Evolutionary conservation across 225 moss, liverwort and hornwort species (phyloP).

Genomic region (Straminergon stramineum): DNA sequence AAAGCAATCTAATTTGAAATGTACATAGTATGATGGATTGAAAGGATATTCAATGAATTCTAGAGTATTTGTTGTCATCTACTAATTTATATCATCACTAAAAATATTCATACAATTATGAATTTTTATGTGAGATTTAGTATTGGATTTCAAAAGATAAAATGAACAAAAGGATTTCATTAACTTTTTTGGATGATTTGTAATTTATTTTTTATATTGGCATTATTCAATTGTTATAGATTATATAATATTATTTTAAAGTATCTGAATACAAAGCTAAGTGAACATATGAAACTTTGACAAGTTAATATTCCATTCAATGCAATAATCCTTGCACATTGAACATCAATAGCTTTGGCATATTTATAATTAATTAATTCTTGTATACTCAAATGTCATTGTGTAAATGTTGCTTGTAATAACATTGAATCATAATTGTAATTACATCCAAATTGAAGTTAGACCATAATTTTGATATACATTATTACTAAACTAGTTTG

Average conservation of each 20-base stretch:
- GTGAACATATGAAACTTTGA: background rate
- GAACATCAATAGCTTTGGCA: background rate
- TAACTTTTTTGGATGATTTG: background rate
- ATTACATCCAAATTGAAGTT: no score
- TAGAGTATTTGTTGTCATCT: background rate
- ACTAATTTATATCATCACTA: background rate
- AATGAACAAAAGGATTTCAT: background rate
- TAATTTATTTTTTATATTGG: background rate
- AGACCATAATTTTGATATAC: no score
- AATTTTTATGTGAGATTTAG: background rate
- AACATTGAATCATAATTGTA: no score
- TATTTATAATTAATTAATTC: background rate
- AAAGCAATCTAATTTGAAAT: background rate
- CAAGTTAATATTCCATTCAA: background rate
- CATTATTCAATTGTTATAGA: background rate
- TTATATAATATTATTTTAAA: background rate
- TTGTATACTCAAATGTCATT: no score
- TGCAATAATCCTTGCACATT: fast-evolving
- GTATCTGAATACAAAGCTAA: background rate
- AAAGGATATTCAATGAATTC: background rate
- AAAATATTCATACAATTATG: background rate
- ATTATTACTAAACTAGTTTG: no score
- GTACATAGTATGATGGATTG: background rate
- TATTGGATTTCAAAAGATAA: background rate
- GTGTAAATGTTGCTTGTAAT: no score